These are phyloP conservation scores for Starmerella roubikii DNA, from an alignment of 805 yeast genomes.

Conservation along the genomic window DNA sequence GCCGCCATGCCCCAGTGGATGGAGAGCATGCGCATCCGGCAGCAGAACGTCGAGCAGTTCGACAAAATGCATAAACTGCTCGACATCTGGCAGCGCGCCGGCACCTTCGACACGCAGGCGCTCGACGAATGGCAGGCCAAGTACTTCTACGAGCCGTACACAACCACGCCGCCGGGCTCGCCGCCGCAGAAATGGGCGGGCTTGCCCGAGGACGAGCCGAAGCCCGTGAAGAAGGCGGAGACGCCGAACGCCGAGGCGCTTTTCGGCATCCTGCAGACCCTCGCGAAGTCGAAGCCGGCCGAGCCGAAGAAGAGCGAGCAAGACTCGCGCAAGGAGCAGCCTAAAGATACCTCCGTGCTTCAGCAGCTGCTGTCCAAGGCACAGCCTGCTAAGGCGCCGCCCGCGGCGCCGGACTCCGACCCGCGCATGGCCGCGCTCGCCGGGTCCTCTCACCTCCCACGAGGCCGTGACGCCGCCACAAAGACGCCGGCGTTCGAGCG, in stretches of 20 bases:
- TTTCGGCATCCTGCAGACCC: conserved; percentile 47
- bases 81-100: conserved; percentile 84
- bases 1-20: conserved; percentile 32
- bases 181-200: conserved; percentile 35
- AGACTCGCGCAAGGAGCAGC: neutral
- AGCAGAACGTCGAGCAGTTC: conserved; percentile 16
- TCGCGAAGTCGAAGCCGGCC: conserved; percentile 36
- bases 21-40: conserved; percentile 33
- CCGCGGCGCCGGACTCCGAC: conserved; percentile 3
- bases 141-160: conserved; percentile 33
- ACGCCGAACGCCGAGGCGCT: conserved; percentile 33
- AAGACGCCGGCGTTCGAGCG: conserved; percentile 11
- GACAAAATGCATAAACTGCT: conserved; percentile 72
- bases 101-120: conserved; percentile 50
- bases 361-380: conserved; percentile 16
- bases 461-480: conserved; percentile 16
- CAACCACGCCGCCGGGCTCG: conserved; percentile 59
- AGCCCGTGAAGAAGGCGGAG: conserved; percentile 18
- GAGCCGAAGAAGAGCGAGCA: conserved; percentile 14
- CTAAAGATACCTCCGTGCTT: conserved; percentile 3
- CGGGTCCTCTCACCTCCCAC: conserved; percentile 6
- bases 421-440: conserved; percentile 10
- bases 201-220: conserved; percentile 13
- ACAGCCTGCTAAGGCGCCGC: neutral
- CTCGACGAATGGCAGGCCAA: conserved; percentile 44